Percentiles rank a stretch among this genome's conserved stretches.
These are phyloP conservation scores for Mortierella claussenii DNA, from an alignment of 192 early-diverging fungal genomes.

Conservation along the genomic window DNA sequence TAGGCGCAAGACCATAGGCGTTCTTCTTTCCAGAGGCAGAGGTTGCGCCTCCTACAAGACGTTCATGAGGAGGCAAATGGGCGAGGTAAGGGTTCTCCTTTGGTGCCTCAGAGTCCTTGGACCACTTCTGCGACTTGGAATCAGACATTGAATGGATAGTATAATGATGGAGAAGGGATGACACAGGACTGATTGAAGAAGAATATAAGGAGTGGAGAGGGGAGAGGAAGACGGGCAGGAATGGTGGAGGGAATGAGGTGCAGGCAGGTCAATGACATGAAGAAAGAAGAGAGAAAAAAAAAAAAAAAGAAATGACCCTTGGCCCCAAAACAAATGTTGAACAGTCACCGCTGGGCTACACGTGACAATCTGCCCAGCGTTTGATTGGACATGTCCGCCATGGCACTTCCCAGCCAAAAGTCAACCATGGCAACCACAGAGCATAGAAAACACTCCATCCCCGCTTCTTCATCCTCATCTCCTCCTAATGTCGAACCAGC, in stretches of 20 bases:
- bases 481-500: conserved; percentile 36
- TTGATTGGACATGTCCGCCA: too few relatives aligned
- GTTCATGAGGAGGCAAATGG: conserved; percentile 53
- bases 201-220: conserved; percentile 10
- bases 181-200: background rate
- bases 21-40: conserved; percentile 13
- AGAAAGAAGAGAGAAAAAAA: background rate
- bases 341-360: too few relatives aligned
- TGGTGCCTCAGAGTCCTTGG: conserved; percentile 21
- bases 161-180: background rate
- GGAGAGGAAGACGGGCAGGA: background rate
- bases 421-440: too few relatives aligned
- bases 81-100: conserved; percentile 68
- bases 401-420: too few relatives aligned
- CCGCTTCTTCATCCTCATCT: background rate
- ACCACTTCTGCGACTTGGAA: conserved; percentile 42
- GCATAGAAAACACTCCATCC: background rate
- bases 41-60: conserved; percentile 25
- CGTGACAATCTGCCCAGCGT: too few relatives aligned
- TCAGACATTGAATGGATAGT: conserved; percentile 31
- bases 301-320: background rate
- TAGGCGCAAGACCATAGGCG: conserved; percentile 12
- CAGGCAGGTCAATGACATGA: background rate
- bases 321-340: background rate
- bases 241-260: too few relatives aligned